These are phyloP conservation scores for Epichloe bromicola DNA, from an alignment of 2,329 filamentous ascomycete species.

Conservation along the genomic window DNA sequence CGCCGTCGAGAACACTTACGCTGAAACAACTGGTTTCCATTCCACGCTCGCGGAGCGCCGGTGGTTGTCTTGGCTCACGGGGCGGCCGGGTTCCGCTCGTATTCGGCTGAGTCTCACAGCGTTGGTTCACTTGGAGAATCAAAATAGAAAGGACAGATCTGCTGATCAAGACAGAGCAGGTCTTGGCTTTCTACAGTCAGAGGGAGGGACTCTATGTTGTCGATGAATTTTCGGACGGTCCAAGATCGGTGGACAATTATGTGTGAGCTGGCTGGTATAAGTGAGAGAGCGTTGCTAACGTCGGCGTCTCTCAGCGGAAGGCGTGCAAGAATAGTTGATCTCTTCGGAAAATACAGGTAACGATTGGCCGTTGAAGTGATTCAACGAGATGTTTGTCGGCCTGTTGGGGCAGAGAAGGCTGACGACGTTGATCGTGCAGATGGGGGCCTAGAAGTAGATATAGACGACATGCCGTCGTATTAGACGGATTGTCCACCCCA, in stretches of 20 bases:
- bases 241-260: background rate
- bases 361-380: background rate
- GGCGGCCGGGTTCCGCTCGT: background rate
- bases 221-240: too few species aligned
- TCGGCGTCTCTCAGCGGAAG: background rate
- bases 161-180: background rate
- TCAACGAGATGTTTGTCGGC: background rate
- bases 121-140: background rate
- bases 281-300: background rate
- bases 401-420: background rate
- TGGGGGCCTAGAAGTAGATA: constrained; percentile 10
- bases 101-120: background rate
- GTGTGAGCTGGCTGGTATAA: background rate
- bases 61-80: background rate
- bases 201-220: too few species aligned
- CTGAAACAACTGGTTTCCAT: background rate
- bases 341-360: background rate
- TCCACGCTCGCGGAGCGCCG: background rate
- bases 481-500: background rate
- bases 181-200: too few species aligned
- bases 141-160: background rate
- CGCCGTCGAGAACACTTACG: background rate
- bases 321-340: background rate
- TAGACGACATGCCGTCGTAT: constrained; percentile 5
- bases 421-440: background rate